Evolutionary conservation across 495 filamentous ascomycete species (phyloP).

Genomic region (Cercophora scortea): DNA sequence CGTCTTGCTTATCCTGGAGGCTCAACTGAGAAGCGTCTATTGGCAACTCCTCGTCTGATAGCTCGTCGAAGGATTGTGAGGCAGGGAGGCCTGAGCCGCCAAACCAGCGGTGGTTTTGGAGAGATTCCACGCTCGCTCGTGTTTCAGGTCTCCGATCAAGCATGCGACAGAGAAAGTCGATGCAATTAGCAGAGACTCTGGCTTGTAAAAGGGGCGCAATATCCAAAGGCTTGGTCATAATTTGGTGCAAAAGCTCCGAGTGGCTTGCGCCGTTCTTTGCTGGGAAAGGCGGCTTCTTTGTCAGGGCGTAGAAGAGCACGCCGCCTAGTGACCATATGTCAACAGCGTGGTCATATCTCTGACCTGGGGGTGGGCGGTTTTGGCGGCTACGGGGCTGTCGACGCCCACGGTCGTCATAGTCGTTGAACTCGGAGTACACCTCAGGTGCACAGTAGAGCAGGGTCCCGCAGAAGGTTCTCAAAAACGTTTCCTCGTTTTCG

Average conservation of each 20-base stretch:
- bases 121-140: slow-evolving; percentile 56
- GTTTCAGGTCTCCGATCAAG: slow-evolving; percentile 62
- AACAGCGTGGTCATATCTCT: slow-evolving; percentile 77
- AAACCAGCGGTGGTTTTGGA: slow-evolving; percentile 65
- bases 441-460: slow-evolving; percentile 94
- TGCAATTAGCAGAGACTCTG: slow-evolving; percentile 53
- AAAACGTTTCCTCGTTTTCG: slow-evolving; percentile 76
- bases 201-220: slow-evolving; percentile 44
- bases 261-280: slow-evolving; percentile 48
- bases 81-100: slow-evolving; percentile 26
- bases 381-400: slow-evolving; percentile 33
- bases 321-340: slow-evolving; percentile 94
- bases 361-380: slow-evolving; percentile 26
- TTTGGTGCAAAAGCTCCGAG: slow-evolving; percentile 65
- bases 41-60: slow-evolving; percentile 40
- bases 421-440: slow-evolving; percentile 79
- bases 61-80: slow-evolving; percentile 33
- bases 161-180: slow-evolving; percentile 69
- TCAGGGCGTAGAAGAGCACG: slow-evolving; percentile 77
- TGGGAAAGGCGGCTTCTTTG: slow-evolving; percentile 66
- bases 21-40: slow-evolving; percentile 64
- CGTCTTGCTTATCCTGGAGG: slow-evolving; percentile 36
- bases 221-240: slow-evolving; percentile 68
- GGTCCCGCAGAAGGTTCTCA: slow-evolving; percentile 95
- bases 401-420: slow-evolving; percentile 41